Base-by-base conservation (phyloP, 305 asterid genomes). In the Withania somnifera region DNA sequence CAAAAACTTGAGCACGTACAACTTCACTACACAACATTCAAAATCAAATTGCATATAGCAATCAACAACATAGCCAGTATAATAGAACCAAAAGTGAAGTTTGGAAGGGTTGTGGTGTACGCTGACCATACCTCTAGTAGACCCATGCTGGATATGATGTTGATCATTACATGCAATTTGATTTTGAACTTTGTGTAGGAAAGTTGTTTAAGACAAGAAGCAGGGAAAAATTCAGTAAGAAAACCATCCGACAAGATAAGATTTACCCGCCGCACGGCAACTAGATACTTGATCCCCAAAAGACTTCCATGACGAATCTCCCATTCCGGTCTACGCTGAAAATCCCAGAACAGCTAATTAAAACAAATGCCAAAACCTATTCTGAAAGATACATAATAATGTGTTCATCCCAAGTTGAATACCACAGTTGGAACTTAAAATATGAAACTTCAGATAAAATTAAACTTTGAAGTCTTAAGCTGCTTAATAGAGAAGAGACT, bases 321-420 rank as follows among this genome's bases (percentile, higher is more conserved):
- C 99, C 99, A 96, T 86, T 96, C 99, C 88, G 98, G 90, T 84
- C 98, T 94, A 94, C 91, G 91, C 99, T 96, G 99, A 91, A 94
- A 91, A 84, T 88, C 86, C 87, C 86, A 34, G 86, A 87, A 86
- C 82, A 82, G 84, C 86, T 88, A 88, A 91, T 92, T 86, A 91
- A 88, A 92, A 88, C 67, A 80, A 66, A 83, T 81, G 87, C 22
- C 77, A 61, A 60, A 81, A 78, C 45, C 40, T 71, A 26, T 71
- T 71, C 78, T 24, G 57, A 9, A 26, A 24, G 15, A 42, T 42
- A 15, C 26, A 47, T 4, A 66, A 66, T 19, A 36, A 66, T 66
- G 15, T 9, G 45, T 1, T n/a, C n/a, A n/a, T n/a, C n/a, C n/a
- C n/a, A n/a, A n/a, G n/a, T n/a, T n/a, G n/a, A n/a, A n/a, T n/a